A percentile compares a stretch with the other conserved stretches of the same genome.
Conservation (phyloP, 345 rosid species). For the Ailanthus altissimus region DNA sequence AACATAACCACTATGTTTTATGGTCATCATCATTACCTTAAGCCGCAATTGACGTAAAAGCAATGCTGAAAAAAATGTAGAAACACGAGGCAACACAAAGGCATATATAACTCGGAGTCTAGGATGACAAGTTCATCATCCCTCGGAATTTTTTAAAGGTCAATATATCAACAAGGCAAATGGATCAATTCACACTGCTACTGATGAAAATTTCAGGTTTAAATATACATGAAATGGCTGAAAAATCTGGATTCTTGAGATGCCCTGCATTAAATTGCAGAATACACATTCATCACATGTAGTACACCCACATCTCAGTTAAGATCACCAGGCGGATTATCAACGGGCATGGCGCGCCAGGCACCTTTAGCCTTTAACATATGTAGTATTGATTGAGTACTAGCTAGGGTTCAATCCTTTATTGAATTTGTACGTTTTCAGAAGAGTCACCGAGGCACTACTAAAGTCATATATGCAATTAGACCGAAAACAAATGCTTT, state of each 20-base stretch:
- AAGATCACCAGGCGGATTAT: too few relatives aligned
- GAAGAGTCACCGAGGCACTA: not conserved
- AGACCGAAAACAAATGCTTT: not conserved
- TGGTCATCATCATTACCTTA: not conserved
- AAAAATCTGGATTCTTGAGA: not conserved
- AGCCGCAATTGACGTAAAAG: not conserved
- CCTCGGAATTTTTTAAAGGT: not conserved
- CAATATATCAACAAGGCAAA: not conserved
- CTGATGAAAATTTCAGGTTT: not conserved
- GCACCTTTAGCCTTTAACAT: too few relatives aligned
- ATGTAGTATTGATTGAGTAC: not conserved
- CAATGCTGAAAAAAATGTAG: not conserved
- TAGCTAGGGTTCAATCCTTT: not conserved
- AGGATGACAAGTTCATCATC: not conserved
- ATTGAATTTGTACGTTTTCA: not conserved
- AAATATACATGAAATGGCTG: not conserved
- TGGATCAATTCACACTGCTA: not conserved
- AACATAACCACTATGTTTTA: too few relatives aligned
- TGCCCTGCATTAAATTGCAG: not conserved
- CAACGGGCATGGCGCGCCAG: too few relatives aligned
- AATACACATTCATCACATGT: not conserved
- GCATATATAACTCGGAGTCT: too few relatives aligned
- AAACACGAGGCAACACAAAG: not conserved
- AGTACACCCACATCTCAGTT: not conserved
- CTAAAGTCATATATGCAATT: not conserved